Conservation (phyloP, 768 basidiomycete genomes). For the Termitomyces titanicus region DNA sequence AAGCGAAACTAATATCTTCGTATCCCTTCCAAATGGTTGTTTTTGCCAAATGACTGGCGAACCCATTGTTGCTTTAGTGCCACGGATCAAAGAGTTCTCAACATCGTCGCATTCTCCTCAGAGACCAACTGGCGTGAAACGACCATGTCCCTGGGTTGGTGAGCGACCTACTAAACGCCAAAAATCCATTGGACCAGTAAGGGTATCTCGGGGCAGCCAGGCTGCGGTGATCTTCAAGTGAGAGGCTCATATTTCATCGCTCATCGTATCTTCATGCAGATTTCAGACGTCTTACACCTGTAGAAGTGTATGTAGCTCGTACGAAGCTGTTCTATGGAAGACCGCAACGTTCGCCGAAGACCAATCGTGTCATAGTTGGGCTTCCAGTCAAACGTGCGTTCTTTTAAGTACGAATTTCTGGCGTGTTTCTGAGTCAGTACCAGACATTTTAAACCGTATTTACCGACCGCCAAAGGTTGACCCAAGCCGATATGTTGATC, state of each 20-base stretch:
- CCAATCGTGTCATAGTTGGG: constrained; percentile 53
- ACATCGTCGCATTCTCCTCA: neutral
- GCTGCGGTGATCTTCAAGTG: neutral
- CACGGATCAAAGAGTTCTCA: neutral
- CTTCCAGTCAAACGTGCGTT: constrained; percentile 64
- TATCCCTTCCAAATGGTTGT: constrained; percentile 78
- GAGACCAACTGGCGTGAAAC: constrained; percentile 8
- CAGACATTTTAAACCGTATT: constrained; percentile 68
- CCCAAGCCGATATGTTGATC: constrained; percentile 33
- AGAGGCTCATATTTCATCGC: neutral
- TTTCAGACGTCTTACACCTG: constrained; percentile 37
- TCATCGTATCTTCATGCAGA: neutral
- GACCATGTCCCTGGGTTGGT: constrained; percentile 13
- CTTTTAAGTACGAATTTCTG: neutral
- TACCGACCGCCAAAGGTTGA: constrained; percentile 25
- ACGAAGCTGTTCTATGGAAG: constrained; percentile 66
- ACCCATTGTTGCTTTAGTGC: constrained; percentile 43
- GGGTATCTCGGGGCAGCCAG: neutral
- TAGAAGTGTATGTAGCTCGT: constrained; percentile 50
- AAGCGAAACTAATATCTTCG: constrained; percentile 68
- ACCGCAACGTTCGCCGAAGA: constrained; percentile 48
- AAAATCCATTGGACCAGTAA: constrained; percentile 15
- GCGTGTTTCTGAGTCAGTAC: neutral
- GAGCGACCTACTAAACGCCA: constrained; percentile 26
- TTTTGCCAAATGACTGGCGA: constrained; percentile 80